A percentile compares a stretch with the other conserved stretches of the same genome.
These are phyloP conservation scores for Cercospora zeina DNA, from an alignment of 2,329 filamentous ascomycete genomes.

Conservation along the genomic window DNA sequence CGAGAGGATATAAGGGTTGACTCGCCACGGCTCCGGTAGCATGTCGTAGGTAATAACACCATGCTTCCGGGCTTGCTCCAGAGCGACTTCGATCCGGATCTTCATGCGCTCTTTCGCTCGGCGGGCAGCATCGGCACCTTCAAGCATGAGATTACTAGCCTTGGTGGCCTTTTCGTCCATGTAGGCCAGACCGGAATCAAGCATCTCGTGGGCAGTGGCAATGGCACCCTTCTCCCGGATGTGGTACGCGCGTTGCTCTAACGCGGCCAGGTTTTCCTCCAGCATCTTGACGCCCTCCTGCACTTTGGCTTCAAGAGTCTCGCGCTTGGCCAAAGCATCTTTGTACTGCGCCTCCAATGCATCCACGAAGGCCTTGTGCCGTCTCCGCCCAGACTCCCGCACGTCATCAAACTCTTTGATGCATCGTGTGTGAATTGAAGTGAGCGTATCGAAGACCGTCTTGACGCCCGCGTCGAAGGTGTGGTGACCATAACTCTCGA, in stretches of 20 bases:
- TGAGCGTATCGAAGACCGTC: constrained; percentile 79
- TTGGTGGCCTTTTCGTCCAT: constrained; percentile 76
- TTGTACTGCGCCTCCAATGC: constrained; percentile 86
- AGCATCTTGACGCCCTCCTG: constrained; percentile 82
- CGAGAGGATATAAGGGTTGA: constrained; percentile 87
- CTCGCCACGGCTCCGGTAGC: constrained; percentile 85
- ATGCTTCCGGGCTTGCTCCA: constrained; percentile 77
- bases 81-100: constrained; percentile 72
- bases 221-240: constrained; percentile 75
- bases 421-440: constrained; percentile 83
- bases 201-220: constrained; percentile 68
- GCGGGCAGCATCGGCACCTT: constrained; percentile 77
- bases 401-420: constrained; percentile 87
- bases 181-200: constrained; percentile 76
- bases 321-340: constrained; percentile 78
- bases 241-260: constrained; percentile 79
- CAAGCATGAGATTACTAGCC: constrained; percentile 74
- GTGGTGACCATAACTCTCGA: constrained; percentile 83
- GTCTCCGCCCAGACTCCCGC: constrained; percentile 78
- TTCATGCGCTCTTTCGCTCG: constrained; percentile 67
- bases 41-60: constrained; percentile 88
- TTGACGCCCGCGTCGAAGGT: constrained; percentile 81
- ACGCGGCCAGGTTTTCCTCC: constrained; percentile 79
- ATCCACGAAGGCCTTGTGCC: constrained; percentile 86
- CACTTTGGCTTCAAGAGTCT: constrained; percentile 88